Conservation (phyloP, 352 stramenopile genomes). For the Phytophthora litchii region DNA sequence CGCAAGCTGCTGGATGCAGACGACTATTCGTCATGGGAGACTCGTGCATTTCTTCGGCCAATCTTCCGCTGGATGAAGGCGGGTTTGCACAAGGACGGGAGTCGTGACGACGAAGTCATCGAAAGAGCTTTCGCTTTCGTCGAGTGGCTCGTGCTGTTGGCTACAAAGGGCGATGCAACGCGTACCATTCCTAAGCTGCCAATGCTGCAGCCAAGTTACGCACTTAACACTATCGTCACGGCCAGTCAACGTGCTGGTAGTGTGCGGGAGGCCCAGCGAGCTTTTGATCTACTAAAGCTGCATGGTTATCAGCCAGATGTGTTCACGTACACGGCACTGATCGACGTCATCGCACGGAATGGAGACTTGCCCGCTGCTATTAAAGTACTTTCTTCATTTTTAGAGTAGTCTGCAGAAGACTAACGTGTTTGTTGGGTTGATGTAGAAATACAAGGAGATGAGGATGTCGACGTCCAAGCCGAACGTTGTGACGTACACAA, state of each 20-base stretch:
- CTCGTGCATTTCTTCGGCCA: constrained; percentile 65
- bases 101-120: constrained; percentile 52
- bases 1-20: constrained; percentile 22
- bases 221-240: constrained; percentile 81
- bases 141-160: constrained; percentile 69
- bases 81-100: constrained; percentile 66
- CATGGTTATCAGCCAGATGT: constrained; percentile 75
- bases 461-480: constrained; percentile 56
- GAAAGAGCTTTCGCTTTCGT: constrained; percentile 75
- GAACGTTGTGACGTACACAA: constrained; percentile 83
- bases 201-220: constrained; percentile 68
- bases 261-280: constrained; percentile 57
- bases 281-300: constrained; percentile 52
- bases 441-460: constrained; percentile 71
- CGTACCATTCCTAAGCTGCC: constrained; percentile 46
- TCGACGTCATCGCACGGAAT: constrained; percentile 67
- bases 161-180: constrained; percentile 46
- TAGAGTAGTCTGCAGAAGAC: neutral
- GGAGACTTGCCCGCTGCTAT: constrained; percentile 55
- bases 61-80: constrained; percentile 80
- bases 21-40: constrained; percentile 50
- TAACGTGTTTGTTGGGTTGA: constrained; percentile 4
- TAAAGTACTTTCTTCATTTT: constrained; percentile 28
- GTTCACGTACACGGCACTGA: constrained; percentile 85
- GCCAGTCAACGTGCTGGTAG: constrained; percentile 72